A percentile compares a stretch with the other conserved stretches of the same genome.
phyloP scores from a whole-genome alignment of 768 basidiomycete genomes.

The Fomitopsis pulvina region DNA sequence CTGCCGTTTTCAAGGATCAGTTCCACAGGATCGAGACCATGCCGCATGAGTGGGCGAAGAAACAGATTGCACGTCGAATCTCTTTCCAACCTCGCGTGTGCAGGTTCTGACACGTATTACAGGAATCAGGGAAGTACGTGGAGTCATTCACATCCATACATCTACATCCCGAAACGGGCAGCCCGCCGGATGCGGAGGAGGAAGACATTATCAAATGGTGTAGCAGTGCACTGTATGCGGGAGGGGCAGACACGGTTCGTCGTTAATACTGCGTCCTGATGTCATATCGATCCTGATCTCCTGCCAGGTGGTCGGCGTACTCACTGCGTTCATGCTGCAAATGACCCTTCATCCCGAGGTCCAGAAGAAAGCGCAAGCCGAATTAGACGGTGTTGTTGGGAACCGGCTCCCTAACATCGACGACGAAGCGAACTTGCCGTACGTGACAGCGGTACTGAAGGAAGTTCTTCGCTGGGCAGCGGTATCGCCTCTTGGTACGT shows the following conservation, averaged over 20 bases:
- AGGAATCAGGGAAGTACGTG: background rate
- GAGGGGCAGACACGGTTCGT: too few species aligned
- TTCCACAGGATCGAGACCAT: slow-evolving; percentile 10
- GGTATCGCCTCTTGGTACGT: slow-evolving; percentile 9
- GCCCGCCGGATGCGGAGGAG: background rate
- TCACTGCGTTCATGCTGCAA: slow-evolving; percentile 12
- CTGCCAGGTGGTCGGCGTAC: too few species aligned
- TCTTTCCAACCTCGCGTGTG: background rate
- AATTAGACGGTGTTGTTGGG: slow-evolving; percentile 17
- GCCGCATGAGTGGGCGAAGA: slow-evolving; percentile 28
- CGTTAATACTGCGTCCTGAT: too few species aligned
- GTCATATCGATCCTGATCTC: too few species aligned
- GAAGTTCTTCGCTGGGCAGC: slow-evolving; percentile 17
- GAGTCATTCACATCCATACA: background rate
- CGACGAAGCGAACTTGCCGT: slow-evolving; percentile 15
- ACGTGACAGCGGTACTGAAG: slow-evolving; percentile 13
- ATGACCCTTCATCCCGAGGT: slow-evolving; percentile 12
- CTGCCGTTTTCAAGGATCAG: slow-evolving; percentile 19
- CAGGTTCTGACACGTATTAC: background rate
- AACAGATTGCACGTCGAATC: slow-evolving; percentile 21
- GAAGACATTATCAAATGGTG: too few species aligned
- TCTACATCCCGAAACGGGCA: background rate
- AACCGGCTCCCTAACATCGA: slow-evolving; percentile 13
- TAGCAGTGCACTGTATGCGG: too few species aligned
- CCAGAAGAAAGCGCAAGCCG: slow-evolving; percentile 12